Conservation (phyloP, 148 eudicot genomes). For the Euryodendron excelsum region DNA sequence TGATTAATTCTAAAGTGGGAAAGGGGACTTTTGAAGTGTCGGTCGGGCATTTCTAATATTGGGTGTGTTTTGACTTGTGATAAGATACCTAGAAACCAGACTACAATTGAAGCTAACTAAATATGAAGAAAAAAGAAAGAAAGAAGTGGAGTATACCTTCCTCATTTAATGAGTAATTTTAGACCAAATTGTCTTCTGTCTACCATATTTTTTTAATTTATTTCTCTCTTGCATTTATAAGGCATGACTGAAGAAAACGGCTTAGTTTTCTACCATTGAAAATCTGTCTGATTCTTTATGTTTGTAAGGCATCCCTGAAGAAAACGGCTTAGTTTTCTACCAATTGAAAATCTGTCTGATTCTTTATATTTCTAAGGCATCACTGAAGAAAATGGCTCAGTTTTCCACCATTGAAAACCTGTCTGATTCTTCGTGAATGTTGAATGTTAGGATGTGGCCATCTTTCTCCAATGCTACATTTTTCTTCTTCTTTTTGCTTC, state of each 20-base stretch:
- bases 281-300: conserved; percentile 12
- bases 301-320: neutral
- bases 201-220: neutral
- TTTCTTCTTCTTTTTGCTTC: neutral
- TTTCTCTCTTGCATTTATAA: neutral
- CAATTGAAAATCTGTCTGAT: conserved; percentile 9
- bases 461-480: neutral
- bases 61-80: neutral
- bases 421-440: conserved; percentile 1
- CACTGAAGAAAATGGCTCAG: neutral
- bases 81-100: neutral
- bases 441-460: neutral
- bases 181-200: neutral
- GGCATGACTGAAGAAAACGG: too few species aligned
- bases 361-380: neutral
- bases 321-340: neutral
- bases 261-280: too few species aligned
- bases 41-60: neutral
- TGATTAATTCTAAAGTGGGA: neutral
- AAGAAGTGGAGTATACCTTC: neutral
- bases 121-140: too few species aligned
- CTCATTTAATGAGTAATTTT: neutral
- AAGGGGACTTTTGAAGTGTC: neutral
- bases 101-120: too few species aligned
- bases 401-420: conserved; percentile 7